Conservation (phyloP, 2,329 filamentous ascomycete genomes). For the Clathrospora elynae region DNA sequence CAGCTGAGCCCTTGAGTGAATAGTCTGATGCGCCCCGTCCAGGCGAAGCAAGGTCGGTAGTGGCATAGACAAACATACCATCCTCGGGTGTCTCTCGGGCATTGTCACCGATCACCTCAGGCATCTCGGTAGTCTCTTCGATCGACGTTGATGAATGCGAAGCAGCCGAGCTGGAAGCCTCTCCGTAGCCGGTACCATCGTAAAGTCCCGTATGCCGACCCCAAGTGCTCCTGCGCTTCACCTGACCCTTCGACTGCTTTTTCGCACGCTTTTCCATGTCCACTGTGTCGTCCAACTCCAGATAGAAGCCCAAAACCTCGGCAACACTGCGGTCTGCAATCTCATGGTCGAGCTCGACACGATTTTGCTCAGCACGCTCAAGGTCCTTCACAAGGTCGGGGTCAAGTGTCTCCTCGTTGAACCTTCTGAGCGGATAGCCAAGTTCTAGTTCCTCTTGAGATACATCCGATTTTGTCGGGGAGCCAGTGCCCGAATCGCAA, state of each 20-base stretch:
- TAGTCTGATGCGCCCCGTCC: too few relatives aligned
- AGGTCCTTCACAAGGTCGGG: too few relatives aligned
- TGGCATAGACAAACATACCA: background rate
- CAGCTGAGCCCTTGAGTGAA: too few relatives aligned
- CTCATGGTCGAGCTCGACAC: slow-evolving; percentile 6
- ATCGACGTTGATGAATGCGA: slow-evolving; percentile 8
- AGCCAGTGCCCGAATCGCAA: too few relatives aligned
- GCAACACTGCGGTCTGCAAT: slow-evolving; percentile 7
- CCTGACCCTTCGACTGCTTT: background rate
- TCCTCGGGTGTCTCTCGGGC: background rate
- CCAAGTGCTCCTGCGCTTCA: slow-evolving; percentile 6
- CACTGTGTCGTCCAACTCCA: background rate
- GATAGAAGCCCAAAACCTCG: slow-evolving; percentile 3
- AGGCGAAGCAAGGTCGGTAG: too few relatives aligned
- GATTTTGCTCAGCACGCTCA: too few relatives aligned
- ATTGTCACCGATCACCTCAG: slow-evolving; percentile 2
- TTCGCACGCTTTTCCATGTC: background rate
- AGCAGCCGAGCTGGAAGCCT: slow-evolving; percentile 9
- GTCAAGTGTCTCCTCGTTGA: too few relatives aligned
- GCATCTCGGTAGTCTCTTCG: background rate
- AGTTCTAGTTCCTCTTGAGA: too few relatives aligned
- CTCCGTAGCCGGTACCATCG: slow-evolving; percentile 35
- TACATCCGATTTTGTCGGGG: too few relatives aligned
- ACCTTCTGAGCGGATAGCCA: too few relatives aligned
- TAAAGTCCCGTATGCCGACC: slow-evolving; percentile 21